phyloP scores from a whole-genome alignment of 495 filamentous ascomycete species.

The Xylaria bambusicola region DNA sequence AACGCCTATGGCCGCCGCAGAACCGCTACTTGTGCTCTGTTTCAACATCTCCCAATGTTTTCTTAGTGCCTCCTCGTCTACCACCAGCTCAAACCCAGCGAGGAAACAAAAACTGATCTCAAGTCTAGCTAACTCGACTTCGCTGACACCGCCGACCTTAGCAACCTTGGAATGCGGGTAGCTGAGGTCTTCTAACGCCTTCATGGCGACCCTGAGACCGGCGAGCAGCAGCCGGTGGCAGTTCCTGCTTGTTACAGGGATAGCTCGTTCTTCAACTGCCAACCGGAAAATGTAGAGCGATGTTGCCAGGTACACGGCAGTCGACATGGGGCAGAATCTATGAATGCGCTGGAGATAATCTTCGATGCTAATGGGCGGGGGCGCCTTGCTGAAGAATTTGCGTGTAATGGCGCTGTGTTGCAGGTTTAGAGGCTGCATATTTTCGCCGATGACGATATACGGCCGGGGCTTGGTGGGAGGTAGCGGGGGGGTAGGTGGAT shows the following conservation, averaged over 20 bases:
- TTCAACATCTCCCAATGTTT: constrained; percentile 54
- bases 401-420: constrained; percentile 81
- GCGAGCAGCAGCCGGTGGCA: constrained; percentile 86
- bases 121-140: constrained; percentile 72
- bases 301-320: constrained; percentile 90
- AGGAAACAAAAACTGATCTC: constrained; percentile 92
- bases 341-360: constrained; percentile 89
- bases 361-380: constrained; percentile 76
- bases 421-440: constrained; percentile 62
- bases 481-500: constrained; percentile 28
- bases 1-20: constrained; percentile 29
- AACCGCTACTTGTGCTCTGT: constrained; percentile 11
- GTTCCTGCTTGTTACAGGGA: constrained; percentile 77
- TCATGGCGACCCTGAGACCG: constrained; percentile 83
- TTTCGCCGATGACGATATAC: constrained; percentile 59
- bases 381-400: constrained; percentile 87
- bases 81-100: constrained; percentile 76
- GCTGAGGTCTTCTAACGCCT: constrained; percentile 85
- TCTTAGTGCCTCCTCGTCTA: constrained; percentile 63
- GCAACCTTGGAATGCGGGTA: constrained; percentile 83
- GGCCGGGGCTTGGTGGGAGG: constrained; percentile 36
- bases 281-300: constrained; percentile 86
- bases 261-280: constrained; percentile 68
- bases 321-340: constrained; percentile 91
- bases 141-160: constrained; percentile 85